A percentile compares a stretch with the other conserved stretches of the same genome.
phyloP scores from a whole-genome alignment of 164 flowering plant genomes.

The Dillenia turbinata region DNA sequence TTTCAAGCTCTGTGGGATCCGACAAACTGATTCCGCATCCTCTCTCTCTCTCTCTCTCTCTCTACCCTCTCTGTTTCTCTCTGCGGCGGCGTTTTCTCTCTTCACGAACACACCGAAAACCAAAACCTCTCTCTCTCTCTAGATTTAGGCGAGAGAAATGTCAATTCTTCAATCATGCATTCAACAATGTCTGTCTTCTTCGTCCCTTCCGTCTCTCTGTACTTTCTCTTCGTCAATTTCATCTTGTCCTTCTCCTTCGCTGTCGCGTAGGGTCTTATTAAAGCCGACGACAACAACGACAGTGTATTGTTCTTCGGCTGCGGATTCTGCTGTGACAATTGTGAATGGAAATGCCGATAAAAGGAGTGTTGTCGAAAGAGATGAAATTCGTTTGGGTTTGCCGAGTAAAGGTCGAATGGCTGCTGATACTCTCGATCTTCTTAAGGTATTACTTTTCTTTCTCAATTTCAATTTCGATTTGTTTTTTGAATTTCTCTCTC shows the following conservation, averaged over 20 bases:
- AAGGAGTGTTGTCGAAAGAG: constrained; percentile 28
- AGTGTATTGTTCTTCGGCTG: constrained; percentile 15
- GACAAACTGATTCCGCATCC: too few species aligned
- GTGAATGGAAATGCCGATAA: constrained; percentile 28
- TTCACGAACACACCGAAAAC: too few species aligned
- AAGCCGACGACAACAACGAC: constrained; percentile 12
- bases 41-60: too few species aligned
- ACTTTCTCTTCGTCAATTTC: background rate
- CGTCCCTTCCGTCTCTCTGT: constrained; percentile 4
- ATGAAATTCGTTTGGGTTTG: constrained; percentile 71
- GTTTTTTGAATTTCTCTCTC: background rate
- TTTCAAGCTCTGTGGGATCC: too few species aligned
- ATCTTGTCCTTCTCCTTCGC: constrained; percentile 7
- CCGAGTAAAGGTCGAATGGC: constrained; percentile 98
- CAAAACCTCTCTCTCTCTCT: background rate
- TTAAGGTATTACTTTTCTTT: constrained; percentile 45
- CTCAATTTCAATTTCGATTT: background rate
- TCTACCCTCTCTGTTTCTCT: too few species aligned
- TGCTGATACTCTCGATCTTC: constrained; percentile 73
- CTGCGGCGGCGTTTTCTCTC: too few species aligned
- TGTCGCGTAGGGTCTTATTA: background rate
- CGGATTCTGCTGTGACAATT: constrained; percentile 21
- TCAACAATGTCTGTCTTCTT: background rate
- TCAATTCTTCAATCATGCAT: constrained; percentile 5
- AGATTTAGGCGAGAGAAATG: constrained; percentile 1